These are phyloP conservation scores for Tulasnella sp. DNA, from an alignment of 768 basidiomycete species.

Conservation along the genomic window DNA sequence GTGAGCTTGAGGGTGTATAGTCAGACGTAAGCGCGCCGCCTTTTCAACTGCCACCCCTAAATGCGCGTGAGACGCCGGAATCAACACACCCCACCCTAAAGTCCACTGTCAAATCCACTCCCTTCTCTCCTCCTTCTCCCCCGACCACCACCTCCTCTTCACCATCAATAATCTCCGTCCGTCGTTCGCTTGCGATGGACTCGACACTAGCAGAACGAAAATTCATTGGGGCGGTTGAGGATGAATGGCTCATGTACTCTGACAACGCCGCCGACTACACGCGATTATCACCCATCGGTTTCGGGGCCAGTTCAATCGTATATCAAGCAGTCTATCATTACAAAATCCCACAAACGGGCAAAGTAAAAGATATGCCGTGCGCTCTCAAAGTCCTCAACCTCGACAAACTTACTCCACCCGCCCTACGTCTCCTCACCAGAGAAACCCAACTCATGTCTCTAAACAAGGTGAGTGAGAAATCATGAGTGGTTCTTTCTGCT, in stretches of 20 bases:
- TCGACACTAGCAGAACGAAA: not conserved
- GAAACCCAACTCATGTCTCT: constrained; percentile 91
- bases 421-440: constrained; percentile 64
- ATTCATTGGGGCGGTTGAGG: constrained; percentile 67
- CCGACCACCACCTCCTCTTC: not conserved
- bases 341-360: constrained; percentile 27
- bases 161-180: not conserved
- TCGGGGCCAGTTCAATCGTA: constrained; percentile 87
- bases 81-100: not conserved
- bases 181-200: not conserved
- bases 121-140: not conserved
- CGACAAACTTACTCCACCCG: constrained; percentile 61
- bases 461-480: constrained; percentile 41
- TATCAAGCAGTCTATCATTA: constrained; percentile 64
- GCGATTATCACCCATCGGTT: constrained; percentile 72
- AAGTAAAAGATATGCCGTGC: constrained; percentile 45
- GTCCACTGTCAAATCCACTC: not conserved
- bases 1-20: not conserved
- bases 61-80: not conserved
- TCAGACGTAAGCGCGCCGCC: not conserved
- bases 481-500: not conserved
- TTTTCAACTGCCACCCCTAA: not conserved
- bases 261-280: constrained; percentile 65
- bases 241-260: constrained; percentile 81
- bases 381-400: constrained; percentile 88